Percentiles rank a stretch among this genome's conserved stretches.
phyloP scores from a whole-genome alignment of 2,329 filamentous ascomycete species.

The Scortechinia acanthostroma region DNA sequence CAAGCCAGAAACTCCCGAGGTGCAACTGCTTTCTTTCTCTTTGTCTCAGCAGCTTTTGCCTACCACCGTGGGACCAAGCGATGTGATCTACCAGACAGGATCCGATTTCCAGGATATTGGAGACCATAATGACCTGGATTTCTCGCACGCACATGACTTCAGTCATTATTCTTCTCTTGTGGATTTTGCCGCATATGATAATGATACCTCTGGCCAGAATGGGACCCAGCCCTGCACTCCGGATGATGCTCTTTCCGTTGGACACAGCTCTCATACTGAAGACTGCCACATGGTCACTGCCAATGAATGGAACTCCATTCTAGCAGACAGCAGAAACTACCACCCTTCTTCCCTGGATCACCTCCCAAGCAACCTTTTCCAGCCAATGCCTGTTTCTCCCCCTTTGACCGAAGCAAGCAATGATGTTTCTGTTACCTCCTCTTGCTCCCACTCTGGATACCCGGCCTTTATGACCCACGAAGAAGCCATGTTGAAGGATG shows the following conservation, averaged over 20 bases:
- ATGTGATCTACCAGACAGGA: conserved; percentile 15
- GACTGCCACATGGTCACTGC: conserved; percentile 20
- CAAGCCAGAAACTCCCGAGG: conserved; percentile 25
- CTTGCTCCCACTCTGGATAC: conserved; percentile 26
- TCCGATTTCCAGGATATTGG: conserved; percentile 24
- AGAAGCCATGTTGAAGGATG: conserved; percentile 23
- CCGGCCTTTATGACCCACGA: conserved; percentile 24
- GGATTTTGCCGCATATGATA: conserved; percentile 25
- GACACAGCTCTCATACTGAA: conserved; percentile 24
- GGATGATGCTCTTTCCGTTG: conserved; percentile 24
- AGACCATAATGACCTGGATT: conserved; percentile 22
- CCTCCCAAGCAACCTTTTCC: conserved; percentile 18
- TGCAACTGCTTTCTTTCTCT: conserved; percentile 29
- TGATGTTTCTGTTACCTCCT: conserved; percentile 26
- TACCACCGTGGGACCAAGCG: conserved; percentile 21
- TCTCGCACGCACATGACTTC: conserved; percentile 23
- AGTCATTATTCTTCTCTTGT: conserved; percentile 23
- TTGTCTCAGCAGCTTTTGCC: conserved; percentile 28
- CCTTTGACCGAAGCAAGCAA: conserved; percentile 29
- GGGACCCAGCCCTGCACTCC: conserved; percentile 17
- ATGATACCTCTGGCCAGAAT: conserved; percentile 22
- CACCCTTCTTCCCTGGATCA: conserved; percentile 22
- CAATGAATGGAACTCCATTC: conserved; percentile 23
- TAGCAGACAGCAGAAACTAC: conserved; percentile 20
- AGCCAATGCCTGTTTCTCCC: conserved; percentile 24